A percentile compares a stretch with the other conserved stretches of the same genome.
These are phyloP conservation scores for Blepharisma stoltei DNA, from an alignment of 73 alveolate genomes.

Conservation along the genomic window DNA sequence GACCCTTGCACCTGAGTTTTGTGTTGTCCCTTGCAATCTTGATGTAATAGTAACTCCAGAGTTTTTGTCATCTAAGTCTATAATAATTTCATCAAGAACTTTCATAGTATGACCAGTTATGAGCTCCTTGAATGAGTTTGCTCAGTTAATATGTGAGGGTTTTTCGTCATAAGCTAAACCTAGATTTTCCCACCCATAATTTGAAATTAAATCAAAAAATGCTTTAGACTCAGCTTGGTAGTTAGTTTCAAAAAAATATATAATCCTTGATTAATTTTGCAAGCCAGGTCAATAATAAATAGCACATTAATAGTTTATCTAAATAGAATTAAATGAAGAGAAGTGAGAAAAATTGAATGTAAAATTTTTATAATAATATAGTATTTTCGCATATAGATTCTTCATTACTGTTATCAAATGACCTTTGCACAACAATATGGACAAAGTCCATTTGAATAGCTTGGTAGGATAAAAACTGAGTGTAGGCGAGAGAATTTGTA, in stretches of 20 bases:
- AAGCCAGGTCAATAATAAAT: no score
- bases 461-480: neutral
- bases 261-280: no score
- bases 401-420: neutral
- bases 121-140: neutral
- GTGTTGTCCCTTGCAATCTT: constrained; percentile 11
- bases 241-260: constrained; percentile 11
- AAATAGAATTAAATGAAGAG: no score
- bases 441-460: constrained; percentile 17
- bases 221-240: neutral
- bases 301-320: no score
- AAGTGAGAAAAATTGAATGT: no score
- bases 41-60: neutral
- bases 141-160: neutral
- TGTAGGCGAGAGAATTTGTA: neutral
- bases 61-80: neutral
- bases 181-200: neutral
- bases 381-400: neutral
- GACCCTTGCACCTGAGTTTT: neutral
- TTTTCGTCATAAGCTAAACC: constrained; percentile 1
- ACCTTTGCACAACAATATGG: neutral
- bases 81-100: neutral
- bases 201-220: neutral
- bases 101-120: neutral
- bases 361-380: neutral